Evolutionary conservation across 2,329 filamentous ascomycete genomes (phyloP), one percentile per base, ranked within the genome.

Genomic region (Pyricularia sp.): DNA sequence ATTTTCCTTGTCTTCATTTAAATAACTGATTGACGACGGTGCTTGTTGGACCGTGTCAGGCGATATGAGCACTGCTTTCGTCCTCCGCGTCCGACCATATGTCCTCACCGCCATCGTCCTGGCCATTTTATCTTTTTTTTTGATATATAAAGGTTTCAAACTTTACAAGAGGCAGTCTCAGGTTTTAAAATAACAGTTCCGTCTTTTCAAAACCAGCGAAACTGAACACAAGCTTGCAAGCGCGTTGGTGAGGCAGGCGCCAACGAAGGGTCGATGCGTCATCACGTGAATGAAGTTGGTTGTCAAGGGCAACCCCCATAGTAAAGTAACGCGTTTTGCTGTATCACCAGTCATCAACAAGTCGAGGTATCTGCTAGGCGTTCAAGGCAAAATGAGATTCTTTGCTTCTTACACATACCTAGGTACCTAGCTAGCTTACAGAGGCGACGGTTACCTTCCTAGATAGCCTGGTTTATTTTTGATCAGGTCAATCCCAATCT

Each of bases 91-190:
- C n/a, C 44, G 44, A 10, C 62, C 62, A n/a, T 63, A 63, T n/a
- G 67, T 69, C 10, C 68, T 64, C n/a, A 67, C 68, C 13, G 65
- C 63, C 24, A 26, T 44, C 65, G 64, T 65, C n/a, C 65, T 65
- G 44, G 65, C 63, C 66, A 68, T 68, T 31, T 10, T 63, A 12
- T 55, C 3, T 44, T 44, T 44, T 19, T 12, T 44, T 44, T 44
- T 44, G 16, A 49, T 49, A 49, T 49, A 49, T 49, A 49, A 1
- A 19, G 1, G 19, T n/a, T n/a, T n/a, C 19, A 49, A 49, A 6
- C 40, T 49, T 7, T n/a, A 16, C 5, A 1, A 49, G 40, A 49
- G 1, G 5, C 4, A n/a, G 19, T n/a, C 40, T 49, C 13, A 19
- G 6, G 3, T 44, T 5, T 44, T 19, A 44, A n/a, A 6, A 49